These are phyloP conservation scores for Thyridium curvatum DNA, from an alignment of 2,329 filamentous ascomycete species.

Conservation along the genomic window DNA sequence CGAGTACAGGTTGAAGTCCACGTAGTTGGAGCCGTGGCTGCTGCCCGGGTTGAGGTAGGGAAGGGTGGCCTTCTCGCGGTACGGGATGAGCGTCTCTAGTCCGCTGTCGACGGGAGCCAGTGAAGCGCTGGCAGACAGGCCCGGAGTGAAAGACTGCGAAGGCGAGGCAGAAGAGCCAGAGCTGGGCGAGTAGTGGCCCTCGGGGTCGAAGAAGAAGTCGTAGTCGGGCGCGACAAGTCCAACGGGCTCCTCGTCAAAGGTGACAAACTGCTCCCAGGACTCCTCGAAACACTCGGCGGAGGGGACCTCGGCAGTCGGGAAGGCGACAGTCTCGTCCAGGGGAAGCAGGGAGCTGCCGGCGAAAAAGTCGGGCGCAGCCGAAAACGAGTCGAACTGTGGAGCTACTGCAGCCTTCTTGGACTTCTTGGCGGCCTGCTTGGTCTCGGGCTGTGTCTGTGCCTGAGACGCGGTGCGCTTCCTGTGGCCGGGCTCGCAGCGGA, in stretches of 20 bases:
- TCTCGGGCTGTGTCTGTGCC: conserved; percentile 17
- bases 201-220: conserved; percentile 39
- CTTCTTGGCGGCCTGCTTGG: conserved; percentile 36
- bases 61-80: conserved; percentile 17
- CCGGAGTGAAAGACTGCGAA: conserved; percentile 17
- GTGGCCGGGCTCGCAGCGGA: conserved; percentile 55
- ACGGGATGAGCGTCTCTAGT: conserved; percentile 5
- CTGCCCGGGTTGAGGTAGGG: conserved; percentile 34
- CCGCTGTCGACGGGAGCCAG: conserved; percentile 5
- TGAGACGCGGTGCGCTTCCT: conserved; percentile 37
- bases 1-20: conserved; percentile 51
- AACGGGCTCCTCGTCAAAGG: conserved; percentile 31
- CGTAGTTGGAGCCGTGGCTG: conserved; percentile 34
- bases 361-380: conserved; percentile 7
- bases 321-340: neutral
- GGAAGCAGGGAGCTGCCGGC: conserved; percentile 1
- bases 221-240: conserved; percentile 22
- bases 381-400: conserved; percentile 12
- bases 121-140: conserved; percentile 6
- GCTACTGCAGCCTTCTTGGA: conserved; percentile 19
- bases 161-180: conserved; percentile 22
- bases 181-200: conserved; percentile 33
- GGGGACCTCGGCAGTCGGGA: conserved; percentile 8
- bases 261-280: conserved; percentile 32
- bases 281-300: conserved; percentile 11